Conservation (phyloP, 2,329 filamentous ascomycete genomes). For the Trichoderma endophyticum region DNA sequence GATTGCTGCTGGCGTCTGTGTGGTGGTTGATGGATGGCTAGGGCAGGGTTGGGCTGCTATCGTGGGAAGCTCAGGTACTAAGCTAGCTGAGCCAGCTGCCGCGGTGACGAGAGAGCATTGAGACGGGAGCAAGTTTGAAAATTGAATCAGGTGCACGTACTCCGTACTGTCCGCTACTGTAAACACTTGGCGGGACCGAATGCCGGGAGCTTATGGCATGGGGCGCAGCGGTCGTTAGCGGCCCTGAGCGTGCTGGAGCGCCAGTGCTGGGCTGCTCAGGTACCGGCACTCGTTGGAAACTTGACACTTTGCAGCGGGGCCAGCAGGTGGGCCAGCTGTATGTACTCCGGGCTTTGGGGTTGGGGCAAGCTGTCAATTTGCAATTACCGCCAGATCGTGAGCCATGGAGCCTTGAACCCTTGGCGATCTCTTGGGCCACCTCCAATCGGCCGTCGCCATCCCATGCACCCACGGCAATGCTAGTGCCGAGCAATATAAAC, state of each 20-base stretch:
- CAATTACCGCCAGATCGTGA: conserved; percentile 10
- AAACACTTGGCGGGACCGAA: background rate
- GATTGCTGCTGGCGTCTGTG: background rate
- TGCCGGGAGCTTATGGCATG: conserved; percentile 4
- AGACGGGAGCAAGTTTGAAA: background rate
- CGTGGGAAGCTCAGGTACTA: background rate
- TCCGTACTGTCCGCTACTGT: background rate
- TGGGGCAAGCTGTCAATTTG: conserved; percentile 8
- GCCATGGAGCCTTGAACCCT: background rate
- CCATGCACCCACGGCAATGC: background rate
- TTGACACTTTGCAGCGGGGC: conserved; percentile 12
- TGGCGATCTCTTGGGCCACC: conserved; percentile 10
- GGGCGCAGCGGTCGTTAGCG: background rate
- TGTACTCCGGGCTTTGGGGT: background rate
- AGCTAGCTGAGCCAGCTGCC: background rate
- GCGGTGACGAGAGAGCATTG: background rate
- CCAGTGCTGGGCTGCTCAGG: background rate
- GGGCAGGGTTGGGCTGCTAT: background rate
- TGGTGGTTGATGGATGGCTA: background rate
- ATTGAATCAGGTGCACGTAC: background rate
- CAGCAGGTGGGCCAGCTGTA: conserved; percentile 14
- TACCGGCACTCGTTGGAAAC: background rate
- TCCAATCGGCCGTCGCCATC: background rate
- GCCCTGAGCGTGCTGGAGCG: background rate
- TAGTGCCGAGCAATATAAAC: background rate